Evolutionary conservation across 2,329 filamentous ascomycete species (phyloP), one percentile per base, ranked within the genome.

Genomic region (Parasarocladium wereldwijsianum): DNA sequence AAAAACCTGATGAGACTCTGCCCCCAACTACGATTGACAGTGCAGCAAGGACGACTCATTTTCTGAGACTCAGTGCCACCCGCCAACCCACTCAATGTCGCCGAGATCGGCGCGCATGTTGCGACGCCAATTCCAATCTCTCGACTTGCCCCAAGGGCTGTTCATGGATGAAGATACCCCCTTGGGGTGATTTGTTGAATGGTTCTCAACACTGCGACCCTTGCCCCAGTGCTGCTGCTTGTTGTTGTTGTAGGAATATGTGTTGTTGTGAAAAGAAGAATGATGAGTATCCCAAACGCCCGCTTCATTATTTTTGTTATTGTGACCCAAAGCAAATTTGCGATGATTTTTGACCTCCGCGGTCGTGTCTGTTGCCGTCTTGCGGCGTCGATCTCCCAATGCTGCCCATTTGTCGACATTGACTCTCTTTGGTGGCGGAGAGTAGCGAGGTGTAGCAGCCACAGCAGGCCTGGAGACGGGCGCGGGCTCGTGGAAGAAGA

Each of bases 341-440:
- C 64, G 70, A 52, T 64, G 60, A 33, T 57, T 45, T 42, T 60
- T 64, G 28, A 50, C 45, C 32, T 64, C 60, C 26, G 62, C 61
- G 39, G 62, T 59, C 49, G 63, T 67, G 21, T 60, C 57, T 17
- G 58, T 53, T 26, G 67, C 65, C 17, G 52, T 59, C 46, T 66
- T 70, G 36, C 85, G 76, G 32, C 87, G 72, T 44, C 80, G 78
- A 49, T 93, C 80, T 38, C 87, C 87, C 28, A 96, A 64, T 9
- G 75, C 81, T 15, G 80, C 73, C 87, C 87, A 96, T 51, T 93
- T 93, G 55, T 94, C 87, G 31, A 81, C 37, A 24, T 47, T 47
- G 39, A 43, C 58, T 32, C 69, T 70, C 58, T 82, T 83, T 14
- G 71, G 58, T 17, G 75, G 66, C 24, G 79, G 69, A n/a, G 74